Conservation (phyloP, 345 rosid genomes). For the Eucalyptus brandiana region DNA sequence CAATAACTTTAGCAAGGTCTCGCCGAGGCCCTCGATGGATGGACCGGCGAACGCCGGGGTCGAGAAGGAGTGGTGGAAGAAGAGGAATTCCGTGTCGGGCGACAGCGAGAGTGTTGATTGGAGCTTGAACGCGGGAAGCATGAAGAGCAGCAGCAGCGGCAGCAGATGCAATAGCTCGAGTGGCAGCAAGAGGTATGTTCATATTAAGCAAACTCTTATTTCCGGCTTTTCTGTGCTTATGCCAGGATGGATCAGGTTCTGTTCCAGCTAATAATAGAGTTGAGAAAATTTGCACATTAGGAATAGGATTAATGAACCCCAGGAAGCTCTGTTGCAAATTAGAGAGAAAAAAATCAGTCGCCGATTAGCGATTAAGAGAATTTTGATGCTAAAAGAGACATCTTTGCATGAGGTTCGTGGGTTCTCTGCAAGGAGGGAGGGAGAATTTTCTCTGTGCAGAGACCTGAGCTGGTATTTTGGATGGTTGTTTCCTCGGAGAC, state of each 20-base stretch:
- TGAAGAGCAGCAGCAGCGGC: slow-evolving; percentile 36
- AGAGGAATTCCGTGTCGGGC: slow-evolving; percentile 8
- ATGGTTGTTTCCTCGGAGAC: not conserved
- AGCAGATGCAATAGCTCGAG: slow-evolving; percentile 26
- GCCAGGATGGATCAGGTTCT: not conserved
- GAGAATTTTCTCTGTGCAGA: not conserved
- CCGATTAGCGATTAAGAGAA: not conserved
- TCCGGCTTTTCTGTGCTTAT: not conserved
- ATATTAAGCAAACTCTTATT: not conserved
- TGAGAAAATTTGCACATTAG: not conserved
- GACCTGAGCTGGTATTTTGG: not conserved
- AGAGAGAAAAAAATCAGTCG: not conserved
- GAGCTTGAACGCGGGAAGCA: slow-evolving; percentile 20
- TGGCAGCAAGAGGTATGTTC: slow-evolving; percentile 15
- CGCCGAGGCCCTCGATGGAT: slow-evolving; percentile 36
- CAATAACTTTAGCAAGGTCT: slow-evolving; percentile 8
- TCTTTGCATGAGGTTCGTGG: not conserved
- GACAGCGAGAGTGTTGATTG: slow-evolving; percentile 28
- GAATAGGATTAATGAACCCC: not conserved
- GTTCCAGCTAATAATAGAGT: not conserved
- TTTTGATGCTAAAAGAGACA: not conserved
- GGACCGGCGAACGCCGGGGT: slow-evolving; percentile 13
- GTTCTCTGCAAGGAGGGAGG: not conserved
- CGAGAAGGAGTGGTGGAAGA: slow-evolving; percentile 72
- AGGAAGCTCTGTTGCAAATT: not conserved